phyloP scores from a whole-genome alignment of 1,139 yeast genomes.

The Pichia cactophila region DNA sequence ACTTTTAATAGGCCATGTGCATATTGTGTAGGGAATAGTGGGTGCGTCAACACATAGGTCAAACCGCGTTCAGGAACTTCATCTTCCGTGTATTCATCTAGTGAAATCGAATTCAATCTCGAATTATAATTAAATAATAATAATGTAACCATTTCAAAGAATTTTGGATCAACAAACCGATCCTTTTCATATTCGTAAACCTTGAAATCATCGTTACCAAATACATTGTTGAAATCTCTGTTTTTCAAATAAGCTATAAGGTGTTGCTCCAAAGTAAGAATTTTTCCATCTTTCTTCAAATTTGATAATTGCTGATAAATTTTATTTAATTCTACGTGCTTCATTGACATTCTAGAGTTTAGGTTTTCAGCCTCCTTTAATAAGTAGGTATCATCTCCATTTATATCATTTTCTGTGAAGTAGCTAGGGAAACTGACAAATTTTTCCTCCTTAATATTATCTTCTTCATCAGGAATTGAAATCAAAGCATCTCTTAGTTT shows the following conservation, averaged over 20 bases:
- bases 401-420: conserved; percentile 9
- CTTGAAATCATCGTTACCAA: conserved; percentile 27
- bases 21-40: conserved; percentile 62
- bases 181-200: conserved; percentile 61
- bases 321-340: conserved; percentile 16
- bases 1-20: conserved; percentile 47
- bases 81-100: conserved; percentile 17
- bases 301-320: conserved; percentile 14
- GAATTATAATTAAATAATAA: conserved; percentile 19
- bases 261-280: conserved; percentile 18
- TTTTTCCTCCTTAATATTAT: conserved; percentile 2
- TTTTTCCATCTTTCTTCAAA: conserved; percentile 20
- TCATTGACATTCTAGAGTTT: conserved; percentile 4
- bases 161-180: conserved; percentile 54
- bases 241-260: conserved; percentile 23
- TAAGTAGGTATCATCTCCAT: conserved; percentile 14
- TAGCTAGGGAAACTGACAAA: conserved; percentile 12
- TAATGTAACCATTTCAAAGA: conserved; percentile 42
- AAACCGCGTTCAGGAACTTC: conserved; percentile 52
- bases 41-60: conserved; percentile 76
- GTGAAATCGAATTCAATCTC: conserved; percentile 9
- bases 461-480: conserved; percentile 32
- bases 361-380: conserved; percentile 15
- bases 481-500: conserved; percentile 64
- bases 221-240: conserved; percentile 9